A percentile compares a stretch with the other conserved stretches of the same genome.
Evolutionary conservation across 2,329 filamentous ascomycete genomes (phyloP).

Genomic region (Nannizzia gypsea): DNA sequence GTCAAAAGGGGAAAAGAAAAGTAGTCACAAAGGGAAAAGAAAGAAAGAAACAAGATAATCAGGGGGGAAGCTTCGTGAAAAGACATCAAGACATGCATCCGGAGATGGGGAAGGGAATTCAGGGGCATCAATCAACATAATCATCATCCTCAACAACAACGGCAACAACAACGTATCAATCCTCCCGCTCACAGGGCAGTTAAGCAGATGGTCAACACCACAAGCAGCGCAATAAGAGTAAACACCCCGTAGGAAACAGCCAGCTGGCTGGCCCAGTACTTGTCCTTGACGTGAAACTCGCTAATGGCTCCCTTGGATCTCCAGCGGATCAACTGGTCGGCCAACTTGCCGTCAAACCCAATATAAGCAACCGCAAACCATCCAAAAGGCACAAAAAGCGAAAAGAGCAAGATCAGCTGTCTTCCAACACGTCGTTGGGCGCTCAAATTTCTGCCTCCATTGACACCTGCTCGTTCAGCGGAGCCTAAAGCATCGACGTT

Average conservation of each 20-base stretch:
- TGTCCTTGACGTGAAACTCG: slow-evolving; percentile 14
- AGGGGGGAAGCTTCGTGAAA: no score
- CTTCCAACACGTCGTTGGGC: slow-evolving; percentile 12
- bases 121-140: no score
- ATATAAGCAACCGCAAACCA: slow-evolving; percentile 13
- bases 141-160: neutral
- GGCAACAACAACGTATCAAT: neutral
- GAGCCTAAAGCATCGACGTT: neutral
- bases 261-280: slow-evolving; percentile 9
- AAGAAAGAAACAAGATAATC: no score
- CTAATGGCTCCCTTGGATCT: slow-evolving; percentile 9
- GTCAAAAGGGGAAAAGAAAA: neutral
- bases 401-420: slow-evolving; percentile 9
- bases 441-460: slow-evolving; percentile 1
- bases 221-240: slow-evolving; percentile 7
- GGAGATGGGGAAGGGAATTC: neutral
- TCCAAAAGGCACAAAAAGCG: slow-evolving; percentile 9
- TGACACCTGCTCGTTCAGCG: neutral
- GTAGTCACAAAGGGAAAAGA: no score
- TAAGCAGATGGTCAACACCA: slow-evolving; percentile 8
- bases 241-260: slow-evolving; percentile 1
- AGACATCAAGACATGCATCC: no score
- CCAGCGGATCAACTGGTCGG: slow-evolving; percentile 11
- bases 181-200: neutral
- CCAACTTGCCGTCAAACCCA: slow-evolving; percentile 7